Evolutionary conservation across 2,329 filamentous ascomycete species (phyloP), one percentile per base, ranked within the genome.

Genomic region (Claviceps citrina): DNA sequence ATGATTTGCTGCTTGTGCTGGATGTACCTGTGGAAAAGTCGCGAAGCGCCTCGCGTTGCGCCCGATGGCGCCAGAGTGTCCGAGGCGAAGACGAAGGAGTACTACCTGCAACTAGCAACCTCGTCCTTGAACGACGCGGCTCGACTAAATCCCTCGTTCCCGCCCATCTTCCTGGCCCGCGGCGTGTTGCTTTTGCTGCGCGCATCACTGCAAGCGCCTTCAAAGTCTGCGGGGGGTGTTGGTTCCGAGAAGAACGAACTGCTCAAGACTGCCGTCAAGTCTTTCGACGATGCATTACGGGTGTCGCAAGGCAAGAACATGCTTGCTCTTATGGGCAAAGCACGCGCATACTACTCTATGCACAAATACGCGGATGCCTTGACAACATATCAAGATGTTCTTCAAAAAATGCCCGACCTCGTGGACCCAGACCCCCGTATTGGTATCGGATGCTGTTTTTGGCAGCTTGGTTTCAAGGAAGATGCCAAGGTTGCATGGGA

Each of bases 391-490:
- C 91, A 98, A 62, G 81, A 84, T 44, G 85, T 86, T 13, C 65
- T 98, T 38, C 70, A 78, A 51, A 86, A 82, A 59, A 86, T 87
- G 66, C 91, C 91, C 2, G 78, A 84, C 49, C 70, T 96, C 53
- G 76, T 82, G 31, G 91, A 98, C 53, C 91, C 91, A 0, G 91
- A 98, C 59, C 93, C 91, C 49, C 76, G 93, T 50, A 89, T 98
- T 50, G 91, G 91, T 41, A 89, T 98, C 53, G 91, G 91, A 34
- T 91, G 85, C 60, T 98, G 91, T 65, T 81, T 95, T 58, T 98
- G 93, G 91, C 84, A 94, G 59, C 70, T 98, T 22, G 87, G 87
- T 9, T 86, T 84, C 66, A 95, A 93, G 59, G 84, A 93, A 26
- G 85, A 94, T 52, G 91, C 93, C 7, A 89, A 84, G 55, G 66